phyloP scores from a whole-genome alignment of 257 asterid species.

The Scutellaria galericulata region DNA sequence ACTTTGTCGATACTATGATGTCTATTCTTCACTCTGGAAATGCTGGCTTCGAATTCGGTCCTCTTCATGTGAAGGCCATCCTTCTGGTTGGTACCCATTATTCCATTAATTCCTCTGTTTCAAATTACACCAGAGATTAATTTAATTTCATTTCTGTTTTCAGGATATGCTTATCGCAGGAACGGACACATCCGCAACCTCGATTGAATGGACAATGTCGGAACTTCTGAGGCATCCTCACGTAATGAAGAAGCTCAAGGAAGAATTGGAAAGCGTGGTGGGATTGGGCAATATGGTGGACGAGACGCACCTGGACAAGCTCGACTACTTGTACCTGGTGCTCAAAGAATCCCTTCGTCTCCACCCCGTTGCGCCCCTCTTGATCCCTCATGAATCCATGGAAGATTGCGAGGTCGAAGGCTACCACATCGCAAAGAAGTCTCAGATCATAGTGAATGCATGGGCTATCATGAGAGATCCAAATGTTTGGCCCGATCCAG shows the following conservation, averaged over 20 bases:
- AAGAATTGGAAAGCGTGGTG: constrained; percentile 1
- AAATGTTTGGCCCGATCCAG: neutral
- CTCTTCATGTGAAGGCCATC: constrained; percentile 43
- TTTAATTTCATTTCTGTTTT: no score
- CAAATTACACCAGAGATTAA: neutral
- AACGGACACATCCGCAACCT: neutral
- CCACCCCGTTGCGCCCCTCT: neutral
- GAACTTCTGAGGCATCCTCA: neutral
- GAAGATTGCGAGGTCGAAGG: constrained; percentile 11
- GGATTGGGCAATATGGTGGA: neutral
- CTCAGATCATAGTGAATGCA: neutral
- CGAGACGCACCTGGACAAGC: neutral
- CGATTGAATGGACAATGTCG: constrained; percentile 6
- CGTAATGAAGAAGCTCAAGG: constrained; percentile 6
- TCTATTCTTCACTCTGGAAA: constrained; percentile 38
- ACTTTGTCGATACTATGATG: constrained; percentile 44
- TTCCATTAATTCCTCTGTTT: no score
- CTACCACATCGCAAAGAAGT: neutral
- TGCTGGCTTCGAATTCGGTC: constrained; percentile 42
- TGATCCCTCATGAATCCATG: neutral
- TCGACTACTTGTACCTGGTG: neutral
- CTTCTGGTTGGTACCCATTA: no score
- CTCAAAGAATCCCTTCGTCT: neutral
- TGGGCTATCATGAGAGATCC: constrained; percentile 13
- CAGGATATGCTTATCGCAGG: neutral